Conservation (phyloP, 2,329 filamentous ascomycete species). For the Claviceps sp. region DNA sequence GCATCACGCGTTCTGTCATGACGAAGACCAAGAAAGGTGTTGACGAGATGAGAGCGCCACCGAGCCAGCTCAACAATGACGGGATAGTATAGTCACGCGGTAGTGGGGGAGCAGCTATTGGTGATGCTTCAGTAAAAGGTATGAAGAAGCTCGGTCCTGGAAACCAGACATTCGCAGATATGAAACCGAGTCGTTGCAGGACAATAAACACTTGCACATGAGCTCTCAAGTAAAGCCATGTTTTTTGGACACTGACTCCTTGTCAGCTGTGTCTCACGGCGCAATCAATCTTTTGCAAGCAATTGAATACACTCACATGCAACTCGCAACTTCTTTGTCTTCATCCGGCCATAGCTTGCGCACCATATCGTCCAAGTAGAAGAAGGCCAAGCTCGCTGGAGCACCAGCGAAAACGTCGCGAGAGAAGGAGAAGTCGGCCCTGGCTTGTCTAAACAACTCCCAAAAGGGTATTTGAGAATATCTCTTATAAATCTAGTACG, state of each 20-base stretch:
- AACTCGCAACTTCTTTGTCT: constrained; percentile 10
- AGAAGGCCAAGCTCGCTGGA: constrained; percentile 16
- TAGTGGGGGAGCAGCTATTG: constrained; percentile 32
- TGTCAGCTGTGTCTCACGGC: constrained; percentile 5
- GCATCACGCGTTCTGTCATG: constrained; percentile 26
- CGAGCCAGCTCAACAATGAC: constrained; percentile 30
- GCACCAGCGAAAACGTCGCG: constrained; percentile 21
- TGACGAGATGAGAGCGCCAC: constrained; percentile 26
- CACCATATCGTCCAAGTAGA: constrained; percentile 16
- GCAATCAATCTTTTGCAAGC: no score
- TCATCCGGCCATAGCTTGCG: constrained; percentile 14
- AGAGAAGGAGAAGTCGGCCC: constrained; percentile 17
- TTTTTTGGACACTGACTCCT: constrained; percentile 15
- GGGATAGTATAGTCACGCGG: constrained; percentile 23
- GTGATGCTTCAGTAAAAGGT: constrained; percentile 39
- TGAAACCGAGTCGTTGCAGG: constrained; percentile 37
- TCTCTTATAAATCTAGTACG: constrained; percentile 34
- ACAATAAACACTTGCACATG: constrained; percentile 40
- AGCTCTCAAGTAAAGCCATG: constrained; percentile 29
- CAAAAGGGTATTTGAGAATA: constrained; percentile 37
- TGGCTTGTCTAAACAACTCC: constrained; percentile 22
- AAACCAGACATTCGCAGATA: constrained; percentile 26
- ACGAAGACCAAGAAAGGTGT: constrained; percentile 35
- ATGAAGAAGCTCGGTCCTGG: constrained; percentile 38
- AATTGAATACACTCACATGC: constrained; percentile 14